Base-by-base conservation (phyloP, 371 early-diverging fungal genomes). In the Homolaphlyctis polyrhiza region DNA sequence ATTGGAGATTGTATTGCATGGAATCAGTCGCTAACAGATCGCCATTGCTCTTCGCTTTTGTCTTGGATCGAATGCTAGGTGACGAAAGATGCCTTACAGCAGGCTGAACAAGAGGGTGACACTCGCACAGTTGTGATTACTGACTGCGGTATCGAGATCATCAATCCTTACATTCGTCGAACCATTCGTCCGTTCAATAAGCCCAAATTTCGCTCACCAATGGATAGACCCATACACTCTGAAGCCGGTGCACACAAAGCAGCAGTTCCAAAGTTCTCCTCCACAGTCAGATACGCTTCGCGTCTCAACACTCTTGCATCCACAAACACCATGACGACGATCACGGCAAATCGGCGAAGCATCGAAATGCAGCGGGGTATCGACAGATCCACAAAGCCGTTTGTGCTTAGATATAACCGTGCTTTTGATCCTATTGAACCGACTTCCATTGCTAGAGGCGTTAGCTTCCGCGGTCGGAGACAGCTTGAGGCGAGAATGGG, bases 111-210 rank as follows among this genome's bases (percentile, higher is more conserved):
- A n/a, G 50, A 50, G 39, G 66, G 39, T 13, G 76, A 75, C 35
- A 50, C 58, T n/a, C 66, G 77, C 27, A 71, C 66, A 30, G 73
- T 79, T 23, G 63, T 79, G 16, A 63, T 79, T 14, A 77, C 77
- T 28, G 80, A 79, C 43, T 64, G 68, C 51, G 73, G 77, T 4
- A 70, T 79, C 27, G 75, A 76, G 28, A 75, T 79, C 59, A 60
- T 79, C 39, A 71, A 66, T 58, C 61, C 63, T 3, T 36, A 43
- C 21, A 55, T 58, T 28, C 3, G 30, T 1, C 57, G 51, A 4
- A 63, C 67, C 3, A 55, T 75, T n/a, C 66, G 28, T 2, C 80
- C 75, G 0, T 55, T 75, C 29, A 27, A 58, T 23, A 76, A 76
- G 58, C 76, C 78, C 8, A 54, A 58, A 25, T 64, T 75, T 29